These are phyloP conservation scores for Amaranthus hypochondriacus DNA, from an alignment of 148 eudicot genomes.

Conservation along the genomic window DNA sequence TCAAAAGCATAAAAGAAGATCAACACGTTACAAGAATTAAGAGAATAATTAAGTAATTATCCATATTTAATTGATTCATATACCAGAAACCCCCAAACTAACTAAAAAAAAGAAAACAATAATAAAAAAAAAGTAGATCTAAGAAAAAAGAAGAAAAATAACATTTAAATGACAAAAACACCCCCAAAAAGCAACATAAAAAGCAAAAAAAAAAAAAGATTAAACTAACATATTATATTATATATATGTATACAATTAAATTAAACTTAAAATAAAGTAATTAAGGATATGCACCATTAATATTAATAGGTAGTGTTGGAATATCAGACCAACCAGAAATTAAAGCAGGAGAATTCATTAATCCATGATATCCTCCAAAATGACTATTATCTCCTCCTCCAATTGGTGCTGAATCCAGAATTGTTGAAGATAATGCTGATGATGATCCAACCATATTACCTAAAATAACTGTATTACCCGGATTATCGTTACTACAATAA, in stretches of 20 bases:
- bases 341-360: conserved; percentile 21
- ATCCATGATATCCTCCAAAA: conserved; percentile 7
- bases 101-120: conserved; percentile 21
- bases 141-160: neutral
- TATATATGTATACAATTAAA: neutral
- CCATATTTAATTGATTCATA: conserved; percentile 26
- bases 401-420: conserved; percentile 41
- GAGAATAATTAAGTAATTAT: conserved; percentile 10
- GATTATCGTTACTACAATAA: conserved; percentile 29
- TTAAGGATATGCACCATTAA: conserved; percentile 60
- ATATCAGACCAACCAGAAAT: conserved; percentile 49
- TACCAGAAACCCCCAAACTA: conserved; percentile 40
- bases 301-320: conserved; percentile 34
- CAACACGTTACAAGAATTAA: neutral
- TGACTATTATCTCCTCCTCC: conserved; percentile 22
- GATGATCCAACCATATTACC: conserved; percentile 20
- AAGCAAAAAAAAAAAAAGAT: neutral
- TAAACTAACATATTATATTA: conserved; percentile 18
- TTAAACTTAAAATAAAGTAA: too few species aligned
- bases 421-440: conserved; percentile 16
- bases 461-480: too few species aligned
- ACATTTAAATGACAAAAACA: conserved; percentile 11
- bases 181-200: conserved; percentile 12
- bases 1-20: neutral
- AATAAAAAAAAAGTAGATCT: too few species aligned